Evolutionary conservation across 2,329 filamentous ascomycete genomes (phyloP), one percentile per base, ranked within the genome.

Genomic region (Phyllosticta capitalensis): DNA sequence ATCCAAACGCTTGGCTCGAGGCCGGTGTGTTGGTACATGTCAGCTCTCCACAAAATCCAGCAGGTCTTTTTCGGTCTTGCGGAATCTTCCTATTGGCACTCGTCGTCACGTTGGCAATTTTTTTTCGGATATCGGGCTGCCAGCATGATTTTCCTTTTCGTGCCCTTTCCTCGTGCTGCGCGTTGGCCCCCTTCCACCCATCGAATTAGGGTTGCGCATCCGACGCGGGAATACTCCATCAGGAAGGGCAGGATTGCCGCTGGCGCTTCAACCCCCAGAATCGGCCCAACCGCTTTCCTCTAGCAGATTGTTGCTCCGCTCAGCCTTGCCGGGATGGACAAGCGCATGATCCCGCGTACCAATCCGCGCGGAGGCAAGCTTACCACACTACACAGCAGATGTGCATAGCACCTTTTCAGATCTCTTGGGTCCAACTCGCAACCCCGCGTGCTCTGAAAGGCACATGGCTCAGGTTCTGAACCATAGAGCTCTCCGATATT

Each of bases 271-370:
- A 26, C 7, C 38, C 38, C 38, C 38, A 45, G 14, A 19, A n/a
- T n/a, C 38, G 38, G 38, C 38, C 38, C 38, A 45, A 19, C 38
- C 38, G 38, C 38, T 45, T 45, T 45, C 38, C 38, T n/a, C 38
- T 45, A 45, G 14, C 22, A 22, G 33, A 19, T 54, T 38, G 51
- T 54, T 54, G 49, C 56, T 33, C 24, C 30, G 56, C 56, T 59
- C 56, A 59, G 56, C 56, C 56, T 59, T 59, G 56, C 56, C 56
- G 56, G 51, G 56, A 59, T 59, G 51, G 38, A 38, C 50, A 19
- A 19, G 48, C 30, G 56, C 51, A 20, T 48, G 17, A 54, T 48
- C 20, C 17, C 21, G 51, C n/a, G 38, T n/a, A n/a, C 38, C 38
- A 45, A 45, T 45, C 38, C 38, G 38, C 17, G 12, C 14, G 14